These are phyloP conservation scores for Didymella exigua DNA, from an alignment of 2,329 filamentous ascomycete species.

Conservation along the genomic window DNA sequence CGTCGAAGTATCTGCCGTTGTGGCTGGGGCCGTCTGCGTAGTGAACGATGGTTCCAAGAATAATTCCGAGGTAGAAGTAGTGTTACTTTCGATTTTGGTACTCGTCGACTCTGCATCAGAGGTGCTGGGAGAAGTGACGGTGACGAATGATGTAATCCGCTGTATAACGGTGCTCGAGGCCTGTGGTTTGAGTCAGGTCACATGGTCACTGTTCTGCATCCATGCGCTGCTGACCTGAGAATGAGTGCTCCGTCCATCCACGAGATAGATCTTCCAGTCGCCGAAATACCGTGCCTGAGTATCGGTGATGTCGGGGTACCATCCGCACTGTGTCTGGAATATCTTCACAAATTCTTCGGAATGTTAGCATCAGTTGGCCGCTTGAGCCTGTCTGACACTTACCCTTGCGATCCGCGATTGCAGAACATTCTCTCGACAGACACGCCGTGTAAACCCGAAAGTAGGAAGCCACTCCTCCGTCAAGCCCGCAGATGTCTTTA, in stretches of 20 bases:
- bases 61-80: neutral
- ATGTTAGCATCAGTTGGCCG: neutral
- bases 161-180: neutral
- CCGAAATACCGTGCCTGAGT: neutral
- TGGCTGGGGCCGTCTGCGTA: neutral
- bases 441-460: neutral
- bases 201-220: too few relatives aligned
- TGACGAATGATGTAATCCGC: neutral
- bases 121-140: neutral
- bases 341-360: neutral
- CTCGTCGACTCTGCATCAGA: neutral
- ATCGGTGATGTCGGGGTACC: neutral
- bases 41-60: neutral
- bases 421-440: neutral
- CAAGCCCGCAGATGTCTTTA: neutral
- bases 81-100: neutral
- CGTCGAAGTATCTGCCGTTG: neutral
- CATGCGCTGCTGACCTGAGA: neutral
- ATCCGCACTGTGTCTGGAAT: neutral
- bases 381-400: neutral
- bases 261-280: neutral
- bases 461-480: conserved; percentile 1
- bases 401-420: neutral
- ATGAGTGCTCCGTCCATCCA: neutral
- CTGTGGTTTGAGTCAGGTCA: neutral